Evolutionary conservation across 2,329 filamentous ascomycete species (phyloP), one percentile per base, ranked within the genome.

Genomic region (Colletotrichum liriopes): DNA sequence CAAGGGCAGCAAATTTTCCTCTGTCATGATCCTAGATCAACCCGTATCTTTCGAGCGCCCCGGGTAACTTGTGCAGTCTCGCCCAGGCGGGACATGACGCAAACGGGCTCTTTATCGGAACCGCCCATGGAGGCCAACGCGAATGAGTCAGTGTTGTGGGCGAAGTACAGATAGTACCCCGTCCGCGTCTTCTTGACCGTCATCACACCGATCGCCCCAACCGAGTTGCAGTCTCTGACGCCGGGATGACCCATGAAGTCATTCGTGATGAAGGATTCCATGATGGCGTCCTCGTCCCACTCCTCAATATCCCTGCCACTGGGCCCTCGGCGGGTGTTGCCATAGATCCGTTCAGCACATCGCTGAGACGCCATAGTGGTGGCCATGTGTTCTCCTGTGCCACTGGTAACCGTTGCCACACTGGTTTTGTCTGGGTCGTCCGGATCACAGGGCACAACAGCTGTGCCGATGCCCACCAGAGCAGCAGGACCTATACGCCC

Each of bases 321-420:
- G 61, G 82, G 83, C 2, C 84, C 88, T 75, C 89, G 91, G 78
- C 86, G 89, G 60, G 87, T 92, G 76, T 87, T 89, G 75, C 92
- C 90, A 79, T 95, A 98, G 35, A 99, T 87, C 56, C 96, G 90
- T 75, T 96, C 93, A 0, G 95, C 95, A 79, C 95, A 97, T 67
- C 93, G 92, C 71, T 93, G 92, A 8, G 96, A 95, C 14, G 96
- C 96, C 88, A 97, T 93, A 0, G 95, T 97, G 0, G 96, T 98
- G 45, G 95, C 94, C 93, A 99, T 99, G 80, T 99, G 96, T 83
- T 99, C 96, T 59, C 96, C 96, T 3, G 96, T 99, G 37, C 96
- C 96, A 79, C 94, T 98, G 49, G 95, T 97, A 29, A 98, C 94
- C 35, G 92, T 91, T 39, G 94, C 96, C 37, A 98, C 94, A 56